A percentile compares a stretch with the other conserved stretches of the same genome.
Evolutionary conservation across 163 green algal genomes (phyloP).

Genomic region (Chlorella variabilis): DNA sequence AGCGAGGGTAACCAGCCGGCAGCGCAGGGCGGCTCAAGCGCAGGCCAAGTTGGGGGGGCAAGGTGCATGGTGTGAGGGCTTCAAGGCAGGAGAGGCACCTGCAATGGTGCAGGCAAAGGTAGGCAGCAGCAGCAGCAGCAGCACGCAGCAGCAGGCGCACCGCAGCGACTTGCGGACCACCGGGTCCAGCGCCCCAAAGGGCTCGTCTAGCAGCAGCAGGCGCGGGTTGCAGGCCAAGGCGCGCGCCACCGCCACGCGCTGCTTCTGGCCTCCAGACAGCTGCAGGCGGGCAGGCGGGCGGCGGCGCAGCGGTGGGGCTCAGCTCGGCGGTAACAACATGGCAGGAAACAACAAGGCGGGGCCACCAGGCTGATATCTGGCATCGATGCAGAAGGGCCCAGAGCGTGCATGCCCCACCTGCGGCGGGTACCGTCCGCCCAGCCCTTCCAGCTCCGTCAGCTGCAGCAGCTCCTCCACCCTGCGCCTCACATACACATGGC

Average conservation of each 20-base stretch:
- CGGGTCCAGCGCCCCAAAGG: slow-evolving; percentile 90
- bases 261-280: slow-evolving; percentile 85
- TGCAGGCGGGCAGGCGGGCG: slow-evolving; percentile 47
- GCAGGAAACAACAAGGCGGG: neutral
- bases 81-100: no score
- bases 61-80: no score
- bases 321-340: no score
- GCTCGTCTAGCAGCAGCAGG: slow-evolving; percentile 89
- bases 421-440: slow-evolving; percentile 63
- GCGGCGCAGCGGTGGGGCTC: no score
- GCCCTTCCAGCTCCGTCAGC: slow-evolving; percentile 73
- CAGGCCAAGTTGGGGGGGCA: no score
- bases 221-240: slow-evolving; percentile 79
- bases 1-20: neutral
- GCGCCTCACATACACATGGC: neutral
- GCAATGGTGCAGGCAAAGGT: no score
- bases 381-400: no score
- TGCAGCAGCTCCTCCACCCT: slow-evolving; percentile 79
- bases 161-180: slow-evolving; percentile 76
- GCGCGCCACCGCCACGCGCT: slow-evolving; percentile 84
- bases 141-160: slow-evolving; percentile 40
- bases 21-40: no score
- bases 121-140: no score
- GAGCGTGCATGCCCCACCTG: neutral
- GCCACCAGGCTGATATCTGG: neutral